Base-by-base conservation (phyloP, 2,329 filamentous ascomycete genomes). In the Botrytis sinoallii region DNA sequence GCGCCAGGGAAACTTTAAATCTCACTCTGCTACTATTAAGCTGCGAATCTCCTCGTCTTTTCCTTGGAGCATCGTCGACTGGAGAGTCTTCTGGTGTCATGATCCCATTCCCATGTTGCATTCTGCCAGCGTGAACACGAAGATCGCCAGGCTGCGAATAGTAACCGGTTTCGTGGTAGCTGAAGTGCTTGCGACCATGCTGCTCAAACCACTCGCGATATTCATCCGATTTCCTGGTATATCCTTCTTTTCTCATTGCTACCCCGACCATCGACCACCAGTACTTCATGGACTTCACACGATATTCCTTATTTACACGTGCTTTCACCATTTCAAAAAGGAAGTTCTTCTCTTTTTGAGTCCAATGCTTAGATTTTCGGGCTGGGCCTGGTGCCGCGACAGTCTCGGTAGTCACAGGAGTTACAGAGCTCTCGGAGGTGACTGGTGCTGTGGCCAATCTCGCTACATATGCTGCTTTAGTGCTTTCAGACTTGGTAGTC, bases 271-370 rank as follows among this genome's bases (percentile, higher is more conserved):
- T n/a, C 9, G 0, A 32, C 32, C 32, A 32, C 52, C 52, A 57
- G 14, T 29, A 12, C n/a, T 0, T 2, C 2, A 1, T 18, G 10
- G 3, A 0, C 7, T 8, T 16, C 14, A 57, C 1, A 29, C 2
- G n/a, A 8, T 18, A 3, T 57, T 57, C n/a, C 1, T 9, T 3
- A 16, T 10, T 8, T 29, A 14, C 1, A 14, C 25, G 6, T 3
- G 1, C 6, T 32, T 8, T 29, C 16, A 57, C 14, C n/a, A 18
- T 1, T 18, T 14, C n/a, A 18, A 29, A 57, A 29, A 57, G 52
- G 12, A 29, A 8, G 8, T 29, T 3, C 25, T 57, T 29, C 52
- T 57, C 52, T 18, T 18, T n/a, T 29, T 16, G n/a, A 29, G 52
- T 16, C 52, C 52, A 57, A 29, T 29, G 7, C 12, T 2, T 29